Conservation (phyloP, 495 filamentous ascomycete genomes). For the Mytilinidion resinicola region DNA sequence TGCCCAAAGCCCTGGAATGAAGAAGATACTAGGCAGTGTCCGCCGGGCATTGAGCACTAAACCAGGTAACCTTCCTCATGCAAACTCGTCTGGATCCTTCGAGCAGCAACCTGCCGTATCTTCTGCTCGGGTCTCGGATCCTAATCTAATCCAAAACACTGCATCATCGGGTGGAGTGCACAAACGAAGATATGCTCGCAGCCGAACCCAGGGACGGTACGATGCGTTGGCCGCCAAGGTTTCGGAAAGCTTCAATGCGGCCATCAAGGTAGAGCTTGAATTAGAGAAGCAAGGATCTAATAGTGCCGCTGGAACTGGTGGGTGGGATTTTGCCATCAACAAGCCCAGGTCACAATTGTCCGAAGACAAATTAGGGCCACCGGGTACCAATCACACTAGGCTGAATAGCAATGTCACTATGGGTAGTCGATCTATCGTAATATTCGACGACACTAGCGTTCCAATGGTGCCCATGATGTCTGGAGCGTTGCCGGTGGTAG, state of each 20-base stretch:
- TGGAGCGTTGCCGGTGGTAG: conserved; percentile 21
- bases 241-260: conserved; percentile 63
- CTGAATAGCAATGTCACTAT: conserved; percentile 58
- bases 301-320: conserved; percentile 5
- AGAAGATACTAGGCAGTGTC: conserved; percentile 79
- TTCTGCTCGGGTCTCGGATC: conserved; percentile 15
- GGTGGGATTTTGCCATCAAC: conserved; percentile 22
- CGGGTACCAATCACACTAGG: conserved; percentile 24
- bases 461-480: conserved; percentile 24
- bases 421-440: conserved; percentile 81
- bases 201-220: conserved; percentile 42
- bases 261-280: conserved; percentile 49
- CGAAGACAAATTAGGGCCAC: not conserved
- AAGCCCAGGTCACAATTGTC: not conserved
- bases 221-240: conserved; percentile 77
- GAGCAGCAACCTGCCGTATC: conserved; percentile 6
- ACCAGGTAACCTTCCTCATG: conserved; percentile 23
- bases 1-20: conserved; percentile 58
- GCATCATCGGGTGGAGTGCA: conserved; percentile 18
- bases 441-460: conserved; percentile 65
- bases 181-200: conserved; percentile 18
- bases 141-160: conserved; percentile 6
- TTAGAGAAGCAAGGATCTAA: conserved; percentile 10
- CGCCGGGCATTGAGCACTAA: conserved; percentile 78
- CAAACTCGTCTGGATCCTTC: conserved; percentile 12